Evolutionary conservation across 208 protist genomes (phyloP).

Genomic region (Crithidia acanthocephali): DNA sequence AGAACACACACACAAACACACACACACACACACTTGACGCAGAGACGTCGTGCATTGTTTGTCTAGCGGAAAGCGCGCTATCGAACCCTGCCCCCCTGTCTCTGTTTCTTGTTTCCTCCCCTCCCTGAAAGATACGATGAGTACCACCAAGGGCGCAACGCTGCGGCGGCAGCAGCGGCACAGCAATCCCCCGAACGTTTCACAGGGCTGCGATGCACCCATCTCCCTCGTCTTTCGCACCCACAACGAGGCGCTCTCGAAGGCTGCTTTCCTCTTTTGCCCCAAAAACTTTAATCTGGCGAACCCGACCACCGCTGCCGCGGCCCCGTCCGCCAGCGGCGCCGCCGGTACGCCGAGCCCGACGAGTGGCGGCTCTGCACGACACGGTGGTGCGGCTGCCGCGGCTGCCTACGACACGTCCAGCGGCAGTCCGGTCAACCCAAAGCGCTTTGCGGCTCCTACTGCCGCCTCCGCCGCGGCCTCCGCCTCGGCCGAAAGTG

Average conservation of each 20-base stretch:
- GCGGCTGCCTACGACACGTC: not conserved
- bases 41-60: too few relatives aligned
- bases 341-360: not conserved
- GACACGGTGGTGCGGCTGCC: not conserved
- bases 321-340: not conserved
- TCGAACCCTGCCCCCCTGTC: not conserved
- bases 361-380: not conserved
- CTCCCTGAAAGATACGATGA: not conserved
- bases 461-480: not conserved
- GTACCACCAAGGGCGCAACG: slow-evolving; percentile 36
- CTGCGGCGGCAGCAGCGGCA: slow-evolving; percentile 55
- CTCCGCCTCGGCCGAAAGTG: slow-evolving; percentile 16
- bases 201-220: slow-evolving; percentile 49
- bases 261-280: slow-evolving; percentile 76
- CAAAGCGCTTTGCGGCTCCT: slow-evolving; percentile 15
- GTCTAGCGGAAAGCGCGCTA: too few relatives aligned
- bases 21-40: too few relatives aligned
- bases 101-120: not conserved
- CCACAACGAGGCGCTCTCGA: slow-evolving; percentile 62
- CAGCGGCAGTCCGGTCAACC: not conserved
- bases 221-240: slow-evolving; percentile 83
- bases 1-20: too few relatives aligned
- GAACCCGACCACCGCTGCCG: slow-evolving; percentile 13
- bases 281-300: slow-evolving; percentile 73
- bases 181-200: slow-evolving; percentile 29